A percentile compares a stretch with the other conserved stretches of the same genome.
Evolutionary conservation across 768 basidiomycete species (phyloP).

Genomic region (Rhodotorula graminis): DNA sequence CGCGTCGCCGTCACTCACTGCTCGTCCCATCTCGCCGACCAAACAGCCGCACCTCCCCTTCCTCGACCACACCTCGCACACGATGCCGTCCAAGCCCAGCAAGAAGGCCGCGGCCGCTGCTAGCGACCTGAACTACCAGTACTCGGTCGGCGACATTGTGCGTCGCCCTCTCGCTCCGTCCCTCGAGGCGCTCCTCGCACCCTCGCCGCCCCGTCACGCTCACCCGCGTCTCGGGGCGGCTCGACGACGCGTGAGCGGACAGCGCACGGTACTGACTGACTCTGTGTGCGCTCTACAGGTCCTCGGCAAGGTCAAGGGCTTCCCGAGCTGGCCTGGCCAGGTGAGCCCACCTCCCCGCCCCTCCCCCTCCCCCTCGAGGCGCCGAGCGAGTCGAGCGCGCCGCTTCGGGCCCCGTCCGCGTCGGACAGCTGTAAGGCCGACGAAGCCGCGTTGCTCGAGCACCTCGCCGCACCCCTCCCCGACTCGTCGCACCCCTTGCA

Average conservation of each 20-base stretch:
- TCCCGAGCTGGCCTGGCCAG: conserved; percentile 89
- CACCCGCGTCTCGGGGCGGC: not conserved
- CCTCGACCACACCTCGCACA: not conserved
- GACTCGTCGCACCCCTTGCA: too few relatives aligned
- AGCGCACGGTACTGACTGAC: not conserved
- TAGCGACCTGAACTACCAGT: conserved; percentile 9
- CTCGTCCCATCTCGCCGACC: not conserved
- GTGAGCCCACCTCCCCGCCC: conserved; percentile 53
- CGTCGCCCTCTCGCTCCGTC: not conserved
- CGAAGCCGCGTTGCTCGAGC: too few relatives aligned
- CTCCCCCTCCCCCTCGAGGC: too few relatives aligned
- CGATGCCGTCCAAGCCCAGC: conserved; percentile 24
- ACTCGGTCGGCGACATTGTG: conserved; percentile 22
- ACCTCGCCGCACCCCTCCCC: too few relatives aligned
- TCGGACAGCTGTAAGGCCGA: too few relatives aligned
- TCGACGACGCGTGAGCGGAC: not conserved
- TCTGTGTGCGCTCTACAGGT: conserved; percentile 49
- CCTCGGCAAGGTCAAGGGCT: conserved; percentile 87
- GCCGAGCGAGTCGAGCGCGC: too few relatives aligned
- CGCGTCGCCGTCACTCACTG: not conserved
- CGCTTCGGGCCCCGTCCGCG: too few relatives aligned
- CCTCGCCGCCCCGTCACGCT: not conserved
- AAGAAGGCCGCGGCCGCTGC: not conserved
- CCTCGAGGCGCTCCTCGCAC: too few relatives aligned
- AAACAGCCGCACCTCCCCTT: not conserved